Conservation (phyloP, 176 grass and related monocot species). For the Poa pratensis region DNA sequence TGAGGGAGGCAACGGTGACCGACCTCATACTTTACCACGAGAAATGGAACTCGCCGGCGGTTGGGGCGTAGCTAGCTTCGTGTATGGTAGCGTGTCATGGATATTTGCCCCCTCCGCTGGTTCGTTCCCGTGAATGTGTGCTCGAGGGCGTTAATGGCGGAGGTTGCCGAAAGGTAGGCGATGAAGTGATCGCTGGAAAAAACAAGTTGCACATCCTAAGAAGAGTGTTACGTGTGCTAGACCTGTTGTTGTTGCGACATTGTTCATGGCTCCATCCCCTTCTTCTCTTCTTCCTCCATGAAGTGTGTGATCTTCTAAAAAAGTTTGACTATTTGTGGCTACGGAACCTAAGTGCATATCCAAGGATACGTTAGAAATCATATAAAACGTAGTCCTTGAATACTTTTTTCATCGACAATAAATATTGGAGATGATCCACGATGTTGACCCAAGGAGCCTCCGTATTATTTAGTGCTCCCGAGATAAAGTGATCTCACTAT, state of each 20-base stretch:
- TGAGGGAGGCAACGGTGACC: background rate
- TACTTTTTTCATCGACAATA: no score
- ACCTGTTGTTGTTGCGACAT: background rate
- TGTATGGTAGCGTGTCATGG: constrained; percentile 42
- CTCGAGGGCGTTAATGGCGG: constrained; percentile 58
- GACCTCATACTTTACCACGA: constrained; percentile 25
- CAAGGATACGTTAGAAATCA: no score
- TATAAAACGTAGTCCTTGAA: no score
- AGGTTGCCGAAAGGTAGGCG: constrained; percentile 51
- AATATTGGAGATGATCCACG: no score
- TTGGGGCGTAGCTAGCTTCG: constrained; percentile 52
- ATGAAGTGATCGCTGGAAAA: background rate
- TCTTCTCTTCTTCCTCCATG: no score
- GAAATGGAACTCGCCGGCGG: constrained; percentile 37
- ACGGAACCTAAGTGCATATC: no score
- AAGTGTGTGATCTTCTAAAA: no score
- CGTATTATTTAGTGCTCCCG: no score
- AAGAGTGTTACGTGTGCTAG: no score
- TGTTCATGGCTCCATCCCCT: background rate
- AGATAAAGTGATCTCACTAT: no score
- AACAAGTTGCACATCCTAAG: background rate
- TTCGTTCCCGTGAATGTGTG: constrained; percentile 52
- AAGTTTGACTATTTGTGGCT: no score
- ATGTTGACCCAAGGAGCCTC: no score
- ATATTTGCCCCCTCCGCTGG: background rate